Evolutionary conservation across 2,329 filamentous ascomycete genomes (phyloP).

Genomic region (Cercospora brassicicola): DNA sequence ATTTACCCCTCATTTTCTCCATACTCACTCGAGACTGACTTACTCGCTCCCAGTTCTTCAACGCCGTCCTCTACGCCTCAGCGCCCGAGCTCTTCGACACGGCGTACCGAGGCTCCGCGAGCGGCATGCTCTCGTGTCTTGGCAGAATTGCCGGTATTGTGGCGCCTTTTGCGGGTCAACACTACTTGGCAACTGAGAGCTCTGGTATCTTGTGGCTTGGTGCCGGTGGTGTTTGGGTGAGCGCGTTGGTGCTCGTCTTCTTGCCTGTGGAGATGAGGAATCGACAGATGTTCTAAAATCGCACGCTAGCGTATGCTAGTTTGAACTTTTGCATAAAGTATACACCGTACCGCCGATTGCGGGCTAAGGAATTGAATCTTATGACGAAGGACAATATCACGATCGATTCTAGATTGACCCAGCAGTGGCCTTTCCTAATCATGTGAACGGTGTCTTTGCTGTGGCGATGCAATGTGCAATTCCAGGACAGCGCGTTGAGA

Average conservation of each 20-base stretch:
- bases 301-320: too few species aligned
- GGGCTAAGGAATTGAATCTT: too few species aligned
- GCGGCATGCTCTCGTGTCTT: slow-evolving; percentile 45
- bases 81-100: slow-evolving; percentile 56
- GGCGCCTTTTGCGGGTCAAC: slow-evolving; percentile 18
- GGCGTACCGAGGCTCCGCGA: slow-evolving; percentile 49
- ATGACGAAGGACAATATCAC: too few species aligned
- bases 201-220: slow-evolving; percentile 19
- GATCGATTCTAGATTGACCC: too few species aligned
- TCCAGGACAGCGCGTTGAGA: too few species aligned
- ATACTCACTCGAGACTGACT: background rate
- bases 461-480: too few species aligned
- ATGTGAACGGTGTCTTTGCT: too few species aligned
- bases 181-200: slow-evolving; percentile 12
- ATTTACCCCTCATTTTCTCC: background rate
- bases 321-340: too few species aligned
- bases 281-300: slow-evolving; percentile 18
- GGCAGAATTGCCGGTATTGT: slow-evolving; percentile 21
- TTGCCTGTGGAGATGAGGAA: slow-evolving; percentile 23
- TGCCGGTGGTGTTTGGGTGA: slow-evolving; percentile 19
- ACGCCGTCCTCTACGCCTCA: slow-evolving; percentile 55
- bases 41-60: slow-evolving; percentile 39
- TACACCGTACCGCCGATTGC: too few species aligned
- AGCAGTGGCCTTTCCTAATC: too few species aligned
- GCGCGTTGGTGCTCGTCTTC: slow-evolving; percentile 17